phyloP scores from a whole-genome alignment of 257 asterid genomes.

The Capsicum pubescens region DNA sequence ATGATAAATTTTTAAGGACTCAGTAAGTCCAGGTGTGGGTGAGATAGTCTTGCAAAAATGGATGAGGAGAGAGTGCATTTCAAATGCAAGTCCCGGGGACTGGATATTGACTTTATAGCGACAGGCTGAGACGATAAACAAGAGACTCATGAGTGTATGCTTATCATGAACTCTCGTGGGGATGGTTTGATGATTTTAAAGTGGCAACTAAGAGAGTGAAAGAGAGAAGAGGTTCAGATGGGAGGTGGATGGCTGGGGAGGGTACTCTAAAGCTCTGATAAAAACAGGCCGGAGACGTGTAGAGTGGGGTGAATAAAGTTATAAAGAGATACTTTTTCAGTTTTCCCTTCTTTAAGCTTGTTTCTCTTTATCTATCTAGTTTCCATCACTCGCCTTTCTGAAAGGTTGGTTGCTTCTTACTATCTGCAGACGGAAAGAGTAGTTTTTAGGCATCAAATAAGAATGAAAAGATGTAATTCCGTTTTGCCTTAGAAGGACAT shows the following conservation, averaged over 20 bases:
- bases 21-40: background rate
- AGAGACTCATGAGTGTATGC: background rate
- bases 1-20: background rate
- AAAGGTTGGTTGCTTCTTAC: background rate
- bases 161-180: background rate
- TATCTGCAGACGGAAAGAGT: background rate
- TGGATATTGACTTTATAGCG: background rate
- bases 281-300: background rate
- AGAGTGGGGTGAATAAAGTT: background rate
- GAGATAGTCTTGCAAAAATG: background rate
- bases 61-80: background rate
- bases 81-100: background rate
- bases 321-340: background rate
- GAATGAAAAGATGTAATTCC: background rate
- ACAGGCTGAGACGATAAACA: background rate
- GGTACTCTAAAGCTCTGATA: background rate
- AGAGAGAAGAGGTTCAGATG: conserved; percentile 6
- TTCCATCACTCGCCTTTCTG: background rate
- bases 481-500: background rate
- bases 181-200: background rate
- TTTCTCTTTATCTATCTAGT: background rate
- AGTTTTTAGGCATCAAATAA: background rate
- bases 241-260: background rate
- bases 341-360: background rate
- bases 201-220: background rate